Evolutionary conservation across 2,329 filamentous ascomycete species (phyloP), one percentile per base, ranked within the genome.

Genomic region (Hypoxylon sp.): DNA sequence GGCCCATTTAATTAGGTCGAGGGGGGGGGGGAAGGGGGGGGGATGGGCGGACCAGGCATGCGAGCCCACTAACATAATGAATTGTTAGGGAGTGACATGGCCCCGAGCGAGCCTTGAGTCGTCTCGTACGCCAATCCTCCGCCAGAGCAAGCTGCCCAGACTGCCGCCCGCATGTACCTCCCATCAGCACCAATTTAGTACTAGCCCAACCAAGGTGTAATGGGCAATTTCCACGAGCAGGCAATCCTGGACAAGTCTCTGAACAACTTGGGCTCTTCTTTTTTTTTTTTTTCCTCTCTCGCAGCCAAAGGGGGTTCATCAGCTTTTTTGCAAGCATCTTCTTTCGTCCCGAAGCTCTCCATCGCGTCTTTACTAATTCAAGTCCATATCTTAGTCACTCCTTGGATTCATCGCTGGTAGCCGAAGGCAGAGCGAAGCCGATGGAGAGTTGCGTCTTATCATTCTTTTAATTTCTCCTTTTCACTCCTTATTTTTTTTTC

Each of bases 391-490:
- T 40, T 51, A 45, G 49, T 50, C 41, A 40, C 24, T 52, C 49
- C 43, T 59, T 57, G 60, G 51, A 55, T 58, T 56, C 60, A 57
- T 48, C 49, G 55, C 31, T 43, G 58, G 53, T 24, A 53, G 52
- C 35, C 49, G 57, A 48, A 63, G 13, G 42, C 42, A 52, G 37
- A 26, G 13, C 47, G 33, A 63, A 65, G 46, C 53, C 60, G 60
- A 65, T 65, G 63, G 63, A 65, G 60, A 65, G 60, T 65, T 63
- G 58, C 47, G 49, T 53, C 48, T 60, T 63, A 58, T 45, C 55
- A 56, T 62, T 61, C 58, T 63, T 65, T 65, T 65, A 62, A 63
- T 63, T 63, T 53, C 48, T 58, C 37, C 43, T 53, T 57, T 50
- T 33, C 47, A 41, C 55, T 58, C 37, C 46, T 50, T 50, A 47